A percentile compares a stretch with the other conserved stretches of the same genome.
These are phyloP conservation scores for Ramichloridium luteum DNA, from an alignment of 2,329 filamentous ascomycete genomes.

Conservation along the genomic window DNA sequence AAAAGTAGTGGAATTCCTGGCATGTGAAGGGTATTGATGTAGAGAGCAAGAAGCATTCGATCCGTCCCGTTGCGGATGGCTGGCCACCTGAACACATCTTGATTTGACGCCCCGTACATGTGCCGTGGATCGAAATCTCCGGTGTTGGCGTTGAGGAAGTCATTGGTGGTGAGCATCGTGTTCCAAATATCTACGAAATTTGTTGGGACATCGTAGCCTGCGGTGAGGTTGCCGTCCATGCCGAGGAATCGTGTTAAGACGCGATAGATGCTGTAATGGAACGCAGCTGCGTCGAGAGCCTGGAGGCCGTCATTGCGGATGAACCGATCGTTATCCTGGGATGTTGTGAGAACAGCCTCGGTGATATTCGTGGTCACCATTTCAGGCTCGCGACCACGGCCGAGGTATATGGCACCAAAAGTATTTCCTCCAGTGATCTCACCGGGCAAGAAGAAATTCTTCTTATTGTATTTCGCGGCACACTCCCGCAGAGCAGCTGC, in stretches of 20 bases:
- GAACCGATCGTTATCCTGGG: slow-evolving; percentile 36
- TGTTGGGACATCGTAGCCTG: slow-evolving; percentile 38
- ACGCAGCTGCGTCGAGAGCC: slow-evolving; percentile 45
- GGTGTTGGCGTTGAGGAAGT: slow-evolving; percentile 46
- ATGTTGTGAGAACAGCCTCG: slow-evolving; percentile 29
- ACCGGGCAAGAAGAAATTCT: slow-evolving; percentile 50
- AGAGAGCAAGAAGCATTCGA: slow-evolving; percentile 42
- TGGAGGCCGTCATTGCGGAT: slow-evolving; percentile 39
- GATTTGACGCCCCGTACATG: slow-evolving; percentile 49
- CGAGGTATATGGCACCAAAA: slow-evolving; percentile 46
- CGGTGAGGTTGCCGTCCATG: slow-evolving; percentile 29
- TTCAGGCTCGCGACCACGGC: slow-evolving; percentile 44
- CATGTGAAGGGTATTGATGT: slow-evolving; percentile 44
- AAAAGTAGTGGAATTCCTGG: slow-evolving; percentile 46
- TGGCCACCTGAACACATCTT: slow-evolving; percentile 52
- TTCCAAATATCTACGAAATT: slow-evolving; percentile 44
- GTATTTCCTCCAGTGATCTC: slow-evolving; percentile 49
- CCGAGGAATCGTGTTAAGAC: not conserved
- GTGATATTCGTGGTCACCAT: slow-evolving; percentile 34
- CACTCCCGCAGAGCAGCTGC: slow-evolving; percentile 44
- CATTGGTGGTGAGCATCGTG: slow-evolving; percentile 43
- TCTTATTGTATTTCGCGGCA: slow-evolving; percentile 41
- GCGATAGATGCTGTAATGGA: slow-evolving; percentile 40
- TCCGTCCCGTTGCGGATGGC: slow-evolving; percentile 43
- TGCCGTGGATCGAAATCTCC: slow-evolving; percentile 49